Evolutionary conservation across 2,329 filamentous ascomycete species (phyloP).

Genomic region (Phyllosticta capitalensis): DNA sequence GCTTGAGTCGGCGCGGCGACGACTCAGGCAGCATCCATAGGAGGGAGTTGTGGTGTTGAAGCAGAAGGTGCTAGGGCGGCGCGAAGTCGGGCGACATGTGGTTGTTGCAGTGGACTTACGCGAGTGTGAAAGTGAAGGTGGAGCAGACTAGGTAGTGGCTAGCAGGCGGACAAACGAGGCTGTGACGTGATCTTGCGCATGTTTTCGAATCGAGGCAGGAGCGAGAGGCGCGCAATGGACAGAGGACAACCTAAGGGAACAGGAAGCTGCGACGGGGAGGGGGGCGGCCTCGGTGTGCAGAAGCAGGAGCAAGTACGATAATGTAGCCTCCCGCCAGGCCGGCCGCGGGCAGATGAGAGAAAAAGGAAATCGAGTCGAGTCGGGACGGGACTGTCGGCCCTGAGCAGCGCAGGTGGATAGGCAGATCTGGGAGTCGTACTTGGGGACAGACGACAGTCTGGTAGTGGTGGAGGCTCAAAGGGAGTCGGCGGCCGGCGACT

Average conservation of each 20-base stretch:
- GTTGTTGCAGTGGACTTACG: not conserved
- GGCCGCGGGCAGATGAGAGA: not conserved
- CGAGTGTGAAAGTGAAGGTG: not conserved
- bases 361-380: too few relatives aligned
- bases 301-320: not conserved
- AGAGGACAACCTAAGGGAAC: not conserved
- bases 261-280: not conserved
- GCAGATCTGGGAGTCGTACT: not conserved
- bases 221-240: not conserved
- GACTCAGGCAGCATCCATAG: not conserved
- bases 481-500: not conserved
- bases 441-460: not conserved
- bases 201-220: not conserved
- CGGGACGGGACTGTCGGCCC: not conserved
- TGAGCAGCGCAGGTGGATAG: not conserved
- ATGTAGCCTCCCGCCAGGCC: not conserved
- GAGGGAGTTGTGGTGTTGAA: constrained; percentile 1
- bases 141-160: not conserved
- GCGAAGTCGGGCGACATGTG: not conserved
- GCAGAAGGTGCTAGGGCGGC: not conserved
- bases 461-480: not conserved
- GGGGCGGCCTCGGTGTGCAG: not conserved
- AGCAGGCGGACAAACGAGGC: not conserved
- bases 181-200: constrained; percentile 4
- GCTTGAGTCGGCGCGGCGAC: not conserved